phyloP scores from a whole-genome alignment of 2,329 filamentous ascomycete genomes.

The Metarhizium rileyi region DNA sequence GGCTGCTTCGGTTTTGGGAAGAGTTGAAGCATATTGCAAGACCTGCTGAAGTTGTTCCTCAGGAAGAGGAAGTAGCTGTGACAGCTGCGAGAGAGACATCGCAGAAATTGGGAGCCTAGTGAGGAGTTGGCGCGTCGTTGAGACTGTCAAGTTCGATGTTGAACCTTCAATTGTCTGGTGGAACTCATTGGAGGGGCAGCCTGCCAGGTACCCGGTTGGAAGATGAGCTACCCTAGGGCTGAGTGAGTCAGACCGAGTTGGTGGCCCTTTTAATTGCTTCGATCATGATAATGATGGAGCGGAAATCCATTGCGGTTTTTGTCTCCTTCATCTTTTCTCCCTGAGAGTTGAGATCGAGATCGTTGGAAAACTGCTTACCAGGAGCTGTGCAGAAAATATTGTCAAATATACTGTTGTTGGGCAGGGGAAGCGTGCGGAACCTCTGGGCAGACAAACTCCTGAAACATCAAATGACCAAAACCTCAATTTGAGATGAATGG shows the following conservation, averaged over 20 bases:
- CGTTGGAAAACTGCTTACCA: too few relatives aligned
- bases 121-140: not conserved
- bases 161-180: not conserved
- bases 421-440: too few relatives aligned
- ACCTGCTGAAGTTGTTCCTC: constrained; percentile 77
- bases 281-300: not conserved
- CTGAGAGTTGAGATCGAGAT: too few relatives aligned
- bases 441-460: too few relatives aligned
- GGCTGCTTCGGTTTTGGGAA: constrained; percentile 68
- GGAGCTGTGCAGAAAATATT: too few relatives aligned
- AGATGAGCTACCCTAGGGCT: not conserved
- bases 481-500: too few relatives aligned
- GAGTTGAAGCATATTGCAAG: constrained; percentile 66
- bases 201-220: not conserved
- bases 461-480: too few relatives aligned
- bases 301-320: too few relatives aligned
- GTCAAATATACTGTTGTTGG: too few relatives aligned
- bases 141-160: not conserved
- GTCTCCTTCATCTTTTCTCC: too few relatives aligned
- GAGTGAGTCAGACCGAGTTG: constrained; percentile 3
- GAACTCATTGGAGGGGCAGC: not conserved
- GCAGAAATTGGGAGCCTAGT: not conserved
- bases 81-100: constrained; percentile 59
- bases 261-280: not conserved
- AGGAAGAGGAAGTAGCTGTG: constrained; percentile 72